Percentiles rank a stretch among this genome's conserved stretches.
These are phyloP conservation scores for Solanum chacoense DNA, from an alignment of 305 asterid genomes.

Conservation along the genomic window DNA sequence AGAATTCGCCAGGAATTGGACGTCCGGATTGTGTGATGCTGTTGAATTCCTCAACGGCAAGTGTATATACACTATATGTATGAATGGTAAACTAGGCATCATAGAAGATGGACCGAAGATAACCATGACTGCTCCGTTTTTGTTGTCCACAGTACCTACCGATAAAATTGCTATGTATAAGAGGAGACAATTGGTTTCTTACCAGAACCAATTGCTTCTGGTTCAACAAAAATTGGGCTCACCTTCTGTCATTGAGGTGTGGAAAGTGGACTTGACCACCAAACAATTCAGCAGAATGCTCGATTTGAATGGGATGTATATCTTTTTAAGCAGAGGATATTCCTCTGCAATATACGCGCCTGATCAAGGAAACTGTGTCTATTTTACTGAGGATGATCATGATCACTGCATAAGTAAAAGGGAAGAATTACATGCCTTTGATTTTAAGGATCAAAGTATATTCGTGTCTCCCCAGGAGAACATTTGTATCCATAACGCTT, in stretches of 20 bases:
- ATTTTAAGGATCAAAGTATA: neutral
- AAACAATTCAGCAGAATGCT: neutral
- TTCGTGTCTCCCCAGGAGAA: neutral
- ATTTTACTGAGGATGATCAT: neutral
- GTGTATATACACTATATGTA: neutral
- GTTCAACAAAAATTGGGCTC: neutral
- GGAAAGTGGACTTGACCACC: neutral
- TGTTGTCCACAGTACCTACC: neutral
- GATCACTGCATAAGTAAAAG: neutral
- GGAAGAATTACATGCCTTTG: neutral
- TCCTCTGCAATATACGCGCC: neutral
- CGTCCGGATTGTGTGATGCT: neutral
- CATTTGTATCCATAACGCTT: neutral
- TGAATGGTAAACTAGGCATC: neutral
- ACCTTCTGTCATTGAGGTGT: neutral
- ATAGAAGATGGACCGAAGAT: neutral
- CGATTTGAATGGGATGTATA: neutral
- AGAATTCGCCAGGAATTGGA: neutral
- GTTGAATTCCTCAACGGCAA: neutral
- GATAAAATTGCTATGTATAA: neutral
- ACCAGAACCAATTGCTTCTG: neutral
- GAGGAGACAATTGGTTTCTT: neutral
- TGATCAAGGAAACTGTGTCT: neutral
- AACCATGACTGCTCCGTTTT: neutral
- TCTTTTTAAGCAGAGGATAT: neutral